A percentile compares a stretch with the other conserved stretches of the same genome.
These are phyloP conservation scores for Plasmodium chabaudi DNA, from an alignment of 169 alveolate genomes.

Conservation along the genomic window DNA sequence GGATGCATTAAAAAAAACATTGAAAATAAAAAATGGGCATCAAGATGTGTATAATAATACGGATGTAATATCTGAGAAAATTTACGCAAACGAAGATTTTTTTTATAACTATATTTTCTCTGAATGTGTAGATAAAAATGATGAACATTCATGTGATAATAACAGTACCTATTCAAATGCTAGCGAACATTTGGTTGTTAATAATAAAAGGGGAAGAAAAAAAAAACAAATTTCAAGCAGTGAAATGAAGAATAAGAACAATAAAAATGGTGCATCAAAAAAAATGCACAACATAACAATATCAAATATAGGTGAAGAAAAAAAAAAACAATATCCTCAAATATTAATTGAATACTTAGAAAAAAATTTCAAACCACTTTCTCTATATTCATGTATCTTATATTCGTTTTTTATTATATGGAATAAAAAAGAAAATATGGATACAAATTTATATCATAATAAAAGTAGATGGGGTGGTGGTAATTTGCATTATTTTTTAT, in stretches of 20 bases:
- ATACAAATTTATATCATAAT: slow-evolving; percentile 37
- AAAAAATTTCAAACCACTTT: slow-evolving; percentile 34
- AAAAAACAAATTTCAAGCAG: too few relatives aligned
- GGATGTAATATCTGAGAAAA: too few relatives aligned
- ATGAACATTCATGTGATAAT: too few relatives aligned
- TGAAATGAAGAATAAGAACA: neutral
- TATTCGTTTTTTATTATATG: slow-evolving; percentile 34
- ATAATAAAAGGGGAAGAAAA: too few relatives aligned
- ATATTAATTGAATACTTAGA: slow-evolving; percentile 39
- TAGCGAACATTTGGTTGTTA: too few relatives aligned
- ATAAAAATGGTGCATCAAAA: neutral
- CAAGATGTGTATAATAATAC: too few relatives aligned
- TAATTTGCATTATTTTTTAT: slow-evolving; percentile 53
- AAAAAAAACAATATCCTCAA: slow-evolving; percentile 7
- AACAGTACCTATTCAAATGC: too few relatives aligned
- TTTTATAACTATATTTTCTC: too few relatives aligned
- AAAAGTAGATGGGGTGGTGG: slow-evolving; percentile 32
- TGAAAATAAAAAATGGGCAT: too few relatives aligned
- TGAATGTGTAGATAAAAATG: too few relatives aligned
- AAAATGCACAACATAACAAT: neutral
- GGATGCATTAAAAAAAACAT: too few relatives aligned
- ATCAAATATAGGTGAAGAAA: neutral
- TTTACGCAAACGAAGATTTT: too few relatives aligned
- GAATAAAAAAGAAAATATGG: slow-evolving; percentile 53
- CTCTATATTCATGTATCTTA: slow-evolving; percentile 54